Evolutionary conservation across 306 rosid genomes (phyloP).

Genomic region (Quercus glauca): DNA sequence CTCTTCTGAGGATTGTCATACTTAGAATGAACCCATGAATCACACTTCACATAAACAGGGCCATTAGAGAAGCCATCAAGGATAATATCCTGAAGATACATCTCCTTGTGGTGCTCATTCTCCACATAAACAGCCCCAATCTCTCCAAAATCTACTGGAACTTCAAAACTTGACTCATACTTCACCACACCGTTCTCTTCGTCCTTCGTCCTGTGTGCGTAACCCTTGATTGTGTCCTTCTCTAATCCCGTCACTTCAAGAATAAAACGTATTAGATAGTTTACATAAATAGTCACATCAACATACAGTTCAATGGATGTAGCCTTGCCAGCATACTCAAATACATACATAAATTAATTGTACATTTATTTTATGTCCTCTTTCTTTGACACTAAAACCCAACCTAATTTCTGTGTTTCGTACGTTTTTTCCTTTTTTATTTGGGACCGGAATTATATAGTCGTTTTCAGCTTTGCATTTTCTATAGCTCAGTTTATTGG

Average conservation of each 20-base stretch:
- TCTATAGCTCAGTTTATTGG: too few species aligned
- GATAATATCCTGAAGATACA: conserved; percentile 40
- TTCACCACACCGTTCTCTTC: conserved; percentile 3
- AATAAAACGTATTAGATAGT: background rate
- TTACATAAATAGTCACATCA: too few species aligned
- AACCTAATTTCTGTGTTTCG: too few species aligned
- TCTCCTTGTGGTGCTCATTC: conserved; percentile 60
- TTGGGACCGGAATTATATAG: too few species aligned
- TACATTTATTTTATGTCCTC: too few species aligned
- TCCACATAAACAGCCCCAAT: conserved; percentile 66
- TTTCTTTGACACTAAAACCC: too few species aligned
- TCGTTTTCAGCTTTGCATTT: too few species aligned
- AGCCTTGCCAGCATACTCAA: too few species aligned
- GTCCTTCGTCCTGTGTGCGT: conserved; percentile 27
- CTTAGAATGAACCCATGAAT: conserved; percentile 80
- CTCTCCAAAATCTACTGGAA: conserved; percentile 46
- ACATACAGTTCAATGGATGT: too few species aligned
- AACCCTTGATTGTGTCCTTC: conserved; percentile 33
- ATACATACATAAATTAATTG: too few species aligned
- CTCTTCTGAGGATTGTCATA: conserved; percentile 44
- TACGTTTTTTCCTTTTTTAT: too few species aligned
- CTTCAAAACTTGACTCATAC: conserved; percentile 50
- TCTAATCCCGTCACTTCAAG: conserved; percentile 44
- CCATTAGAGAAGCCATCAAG: conserved; percentile 44
- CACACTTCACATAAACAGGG: conserved; percentile 36